Base-by-base conservation (phyloP, 306 rosid genomes). In the Inga leiocalycina region DNA sequence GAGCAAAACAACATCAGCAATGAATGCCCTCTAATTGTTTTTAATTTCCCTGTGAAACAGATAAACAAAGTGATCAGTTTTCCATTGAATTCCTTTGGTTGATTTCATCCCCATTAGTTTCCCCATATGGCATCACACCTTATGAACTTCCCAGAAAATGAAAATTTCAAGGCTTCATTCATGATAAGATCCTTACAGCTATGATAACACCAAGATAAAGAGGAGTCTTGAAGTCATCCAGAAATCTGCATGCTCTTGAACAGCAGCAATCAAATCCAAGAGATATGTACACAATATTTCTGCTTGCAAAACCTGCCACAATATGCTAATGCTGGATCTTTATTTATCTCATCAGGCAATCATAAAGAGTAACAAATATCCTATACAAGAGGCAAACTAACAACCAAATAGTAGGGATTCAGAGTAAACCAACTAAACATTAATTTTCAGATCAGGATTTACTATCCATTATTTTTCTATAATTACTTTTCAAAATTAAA, bases 221-320 rank as follows among this genome's bases (percentile, higher is more conserved):
- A 94, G 27, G 86, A 81, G 67, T 88, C 89, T 92, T 89, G 87
- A 92, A 94, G 52, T 75, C 83, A 89, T 91, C 94, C 90, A 90
- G 79, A 94, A 87, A 90, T 92, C 98, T 10, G 90, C 86, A 74
- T 94, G 89, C 9, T 79, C 91, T 88, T 94, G 98, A 79, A 92
- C 87, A 94, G 93, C 69, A 97, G 98, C 82, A 91, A 88, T 92
- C 97, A 81, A 97, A 92, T 77, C 98, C 97, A 62, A 94, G 90
- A 32, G 97, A 92, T 81, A 94, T 84, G 82, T 91, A 91, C 72
- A 92, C 97, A 74, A 74, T 10, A 86, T 82, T 92, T 88, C 89
- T 91, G 81, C 93, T 89, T 70, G 96, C 98, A 83, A 39, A 90
- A 91, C 85, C 93, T 90, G 79, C 92, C 98, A 80, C 90, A 81